Base-by-base conservation (phyloP, 2,329 filamentous ascomycete species). In the Beauveria sp. region DNA sequence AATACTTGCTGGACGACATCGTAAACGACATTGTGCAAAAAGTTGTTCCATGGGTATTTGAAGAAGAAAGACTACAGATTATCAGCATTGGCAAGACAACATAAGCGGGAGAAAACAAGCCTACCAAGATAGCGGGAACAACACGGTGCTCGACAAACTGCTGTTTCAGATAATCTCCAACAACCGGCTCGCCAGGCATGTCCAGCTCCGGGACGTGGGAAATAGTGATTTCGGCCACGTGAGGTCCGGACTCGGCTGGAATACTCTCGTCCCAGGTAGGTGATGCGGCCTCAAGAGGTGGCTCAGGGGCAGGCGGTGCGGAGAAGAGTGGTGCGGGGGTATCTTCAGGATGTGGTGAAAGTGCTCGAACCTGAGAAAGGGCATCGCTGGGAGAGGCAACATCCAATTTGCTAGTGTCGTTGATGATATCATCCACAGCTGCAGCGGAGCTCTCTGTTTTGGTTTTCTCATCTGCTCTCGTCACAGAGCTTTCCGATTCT, bases 1-100 rank as follows among this genome's bases (percentile, higher is more conserved):
- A 99, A 97, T 1, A 99, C 94, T 77, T 99, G 94, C 73, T 99
- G 94, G 48, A 99, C 91, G 70, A 99, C 92, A 73, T 99, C 94
- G 72, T 99, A 99, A 53, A 99, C 94, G 48, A 99, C 94, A 70
- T 99, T 99, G 76, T 99, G 94, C 50, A 99, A 82, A 71, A 99
- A 99, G 73, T 99, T 99, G 75, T 99, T 99, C 94, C 94, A 99
- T 1, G 94, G 93, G 70, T 97, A 99, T 63, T 89, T 86, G 79
- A 99, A 99, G 77, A 99, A 99, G 79, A 97, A 97, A 61, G 92
- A 90, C 91, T 96, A 65, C 2, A 46, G n/a, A 3, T 0, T 22
- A 56, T 68, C 65, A 70, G 67, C 55, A 56, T n/a, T 20, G 34
- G 12, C 4, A 47, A 44, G 28, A 43, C 22, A 53, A 51, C 20